A percentile compares a stretch with the other conserved stretches of the same genome.
These are phyloP conservation scores for Bryum argenteum DNA, from an alignment of 225 moss, liverwort and hornwort genomes.

Conservation along the genomic window DNA sequence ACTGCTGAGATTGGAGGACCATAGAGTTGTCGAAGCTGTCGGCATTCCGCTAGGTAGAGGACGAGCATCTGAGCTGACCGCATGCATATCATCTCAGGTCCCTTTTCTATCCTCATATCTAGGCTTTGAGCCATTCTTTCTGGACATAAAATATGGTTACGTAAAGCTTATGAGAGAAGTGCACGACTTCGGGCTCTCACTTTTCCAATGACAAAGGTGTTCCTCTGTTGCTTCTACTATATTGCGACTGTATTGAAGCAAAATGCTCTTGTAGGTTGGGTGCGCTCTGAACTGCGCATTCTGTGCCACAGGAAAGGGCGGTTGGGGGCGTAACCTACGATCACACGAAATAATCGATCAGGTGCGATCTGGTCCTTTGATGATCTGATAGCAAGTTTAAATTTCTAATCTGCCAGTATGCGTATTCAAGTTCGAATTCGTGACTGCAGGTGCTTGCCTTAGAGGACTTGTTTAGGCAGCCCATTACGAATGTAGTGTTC, in stretches of 20 bases:
- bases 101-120: neutral
- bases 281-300: conserved; percentile 81
- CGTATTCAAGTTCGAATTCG: neutral
- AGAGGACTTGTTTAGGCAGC: conserved; percentile 64
- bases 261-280: conserved; percentile 61
- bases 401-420: conserved; percentile 5
- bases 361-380: conserved; percentile 35
- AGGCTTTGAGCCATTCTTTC: neutral
- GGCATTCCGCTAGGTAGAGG: conserved; percentile 65
- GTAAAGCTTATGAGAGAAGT: neutral
- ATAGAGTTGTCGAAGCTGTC: conserved; percentile 72
- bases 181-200: neutral
- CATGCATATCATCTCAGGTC: conserved; percentile 88
- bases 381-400: neutral
- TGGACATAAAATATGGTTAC: conserved; percentile 1
- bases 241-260: conserved; percentile 7
- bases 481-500: conserved; percentile 75
- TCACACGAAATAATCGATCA: conserved; percentile 86
- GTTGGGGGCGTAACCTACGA: conserved; percentile 73
- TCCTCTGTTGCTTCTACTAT: neutral
- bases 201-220: neutral
- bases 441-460: conserved; percentile 71
- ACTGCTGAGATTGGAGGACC: conserved; percentile 69
- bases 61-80: conserved; percentile 63
- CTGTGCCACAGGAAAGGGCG: conserved; percentile 88